Base-by-base conservation (phyloP, 106 monocot species). In the Apostasia ramifera region DNA sequence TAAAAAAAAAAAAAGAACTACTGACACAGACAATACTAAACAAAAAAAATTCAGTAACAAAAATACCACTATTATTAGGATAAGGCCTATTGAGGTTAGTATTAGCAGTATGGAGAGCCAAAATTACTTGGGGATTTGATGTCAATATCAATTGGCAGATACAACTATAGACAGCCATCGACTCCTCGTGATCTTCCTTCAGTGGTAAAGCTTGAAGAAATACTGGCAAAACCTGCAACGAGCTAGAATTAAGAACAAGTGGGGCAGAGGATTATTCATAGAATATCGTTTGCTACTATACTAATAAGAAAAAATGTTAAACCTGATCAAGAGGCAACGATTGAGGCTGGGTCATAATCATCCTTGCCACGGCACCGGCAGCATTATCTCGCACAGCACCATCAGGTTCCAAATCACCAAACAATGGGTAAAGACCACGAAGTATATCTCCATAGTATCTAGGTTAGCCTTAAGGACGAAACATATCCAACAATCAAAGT, bases 361-460 rank as follows among this genome's bases (percentile, higher is more conserved):
- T 98, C 76, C 98, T 83, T 73, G 93, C 92, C 68, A 98, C 76
- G 46, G 98, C 98, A 68, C 98, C 93, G 43, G 89, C 86, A 75
- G 93, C 98, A 85, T 98, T 98, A 67, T 98, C 98, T 83, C 81
- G 81, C n/a, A 90, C 98, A 53, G 85, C 98, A 78, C 77, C 77
- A 76, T 90, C 98, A 6, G 81, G 67, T 76, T 98, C 98, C 13
- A 81, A 79, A 8, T 77, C 89, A 42, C 92, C 82, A 80, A 98
- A 93, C 51, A 98, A 71, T 64, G 89, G 90, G 75, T 85, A 83
- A 55, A 98, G 87, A 48, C 71, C 71, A 72, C 87, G 90, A 13
- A 98, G 85, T 71, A 93, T 72, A 68, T 98, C 98, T 14, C 83
- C 90, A 76, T 85, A 98, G 44, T 98, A 90, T 87, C 92, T 97